Conservation (phyloP, 768 basidiomycete species). For the Tulasnella sp. region DNA sequence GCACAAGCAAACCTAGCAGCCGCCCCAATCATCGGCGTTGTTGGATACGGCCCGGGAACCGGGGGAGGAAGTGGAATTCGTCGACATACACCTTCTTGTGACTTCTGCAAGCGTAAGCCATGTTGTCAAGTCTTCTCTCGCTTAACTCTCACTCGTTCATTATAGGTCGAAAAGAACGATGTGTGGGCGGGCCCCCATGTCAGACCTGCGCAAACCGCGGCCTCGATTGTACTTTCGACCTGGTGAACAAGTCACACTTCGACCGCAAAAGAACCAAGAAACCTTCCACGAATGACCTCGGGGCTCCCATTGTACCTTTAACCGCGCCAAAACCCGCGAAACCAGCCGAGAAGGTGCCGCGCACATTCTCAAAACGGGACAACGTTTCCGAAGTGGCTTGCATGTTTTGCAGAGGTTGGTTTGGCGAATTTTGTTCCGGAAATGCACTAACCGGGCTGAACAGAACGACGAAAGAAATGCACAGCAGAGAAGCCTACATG, state of each 20-base stretch:
- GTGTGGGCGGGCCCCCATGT: slow-evolving; percentile 24
- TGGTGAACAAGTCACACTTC: slow-evolving; percentile 24
- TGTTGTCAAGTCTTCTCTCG: neutral
- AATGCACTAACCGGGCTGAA: neutral
- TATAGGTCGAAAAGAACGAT: slow-evolving; percentile 25
- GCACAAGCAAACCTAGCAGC: slow-evolving; percentile 21
- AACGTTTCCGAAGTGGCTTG: slow-evolving; percentile 25
- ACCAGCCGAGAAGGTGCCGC: slow-evolving; percentile 7
- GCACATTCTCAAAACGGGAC: slow-evolving; percentile 17
- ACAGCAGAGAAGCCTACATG: slow-evolving; percentile 19
- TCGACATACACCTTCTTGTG: slow-evolving; percentile 25
- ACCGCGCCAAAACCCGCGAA: neutral
- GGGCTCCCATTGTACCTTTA: neutral
- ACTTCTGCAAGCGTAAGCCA: slow-evolving; percentile 26
- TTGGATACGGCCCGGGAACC: slow-evolving; percentile 24
- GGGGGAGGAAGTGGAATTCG: slow-evolving; percentile 19
- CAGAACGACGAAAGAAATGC: slow-evolving; percentile 28
- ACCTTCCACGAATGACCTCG: neutral
- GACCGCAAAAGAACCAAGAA: slow-evolving; percentile 8
- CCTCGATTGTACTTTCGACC: slow-evolving; percentile 24
- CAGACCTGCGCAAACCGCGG: slow-evolving; percentile 21
- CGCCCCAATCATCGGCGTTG: slow-evolving; percentile 19
- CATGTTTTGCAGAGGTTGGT: slow-evolving; percentile 24
- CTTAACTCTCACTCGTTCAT: neutral
- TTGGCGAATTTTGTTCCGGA: neutral